Conservation (phyloP, 2,329 filamentous ascomycete species). For the Penicillium sumatraense region DNA sequence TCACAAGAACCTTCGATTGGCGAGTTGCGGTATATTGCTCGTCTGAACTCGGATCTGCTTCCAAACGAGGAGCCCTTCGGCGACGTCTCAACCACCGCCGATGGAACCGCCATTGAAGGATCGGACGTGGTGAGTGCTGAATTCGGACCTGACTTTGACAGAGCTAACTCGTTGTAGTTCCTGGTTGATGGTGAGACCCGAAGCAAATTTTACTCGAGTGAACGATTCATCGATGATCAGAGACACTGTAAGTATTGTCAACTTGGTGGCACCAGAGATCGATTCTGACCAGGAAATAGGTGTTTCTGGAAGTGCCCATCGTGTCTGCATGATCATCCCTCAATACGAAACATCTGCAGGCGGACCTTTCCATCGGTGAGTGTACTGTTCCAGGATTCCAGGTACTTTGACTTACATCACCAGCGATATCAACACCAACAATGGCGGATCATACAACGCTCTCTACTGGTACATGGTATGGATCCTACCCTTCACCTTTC, state of each 20-base stretch:
- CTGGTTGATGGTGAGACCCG: conserved; percentile 66
- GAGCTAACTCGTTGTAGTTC: conserved; percentile 39
- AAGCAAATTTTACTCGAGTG: conserved; percentile 71
- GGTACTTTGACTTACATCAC: neutral
- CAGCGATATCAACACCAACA: conserved; percentile 68
- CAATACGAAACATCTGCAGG: conserved; percentile 67
- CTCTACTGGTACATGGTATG: conserved; percentile 68
- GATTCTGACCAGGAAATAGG: conserved; percentile 24
- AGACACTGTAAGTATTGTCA: conserved; percentile 57
- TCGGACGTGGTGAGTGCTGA: conserved; percentile 48
- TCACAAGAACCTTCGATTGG: conserved; percentile 56
- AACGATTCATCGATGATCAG: conserved; percentile 71
- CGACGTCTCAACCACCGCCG: conserved; percentile 59
- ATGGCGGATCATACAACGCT: conserved; percentile 61
- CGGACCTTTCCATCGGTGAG: conserved; percentile 65
- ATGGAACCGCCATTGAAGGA: conserved; percentile 61
- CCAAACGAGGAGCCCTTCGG: conserved; percentile 61
- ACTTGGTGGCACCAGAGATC: neutral
- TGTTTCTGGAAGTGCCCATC: conserved; percentile 46
- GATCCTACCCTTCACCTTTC: neutral
- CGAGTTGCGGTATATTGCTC: conserved; percentile 68
- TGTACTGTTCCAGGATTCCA: neutral
- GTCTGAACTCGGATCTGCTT: conserved; percentile 57
- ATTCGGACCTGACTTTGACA: neutral
- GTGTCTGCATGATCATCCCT: conserved; percentile 64